Evolutionary conservation across 2,329 filamentous ascomycete species (phyloP).

Genomic region (Hypocreales sp.): DNA sequence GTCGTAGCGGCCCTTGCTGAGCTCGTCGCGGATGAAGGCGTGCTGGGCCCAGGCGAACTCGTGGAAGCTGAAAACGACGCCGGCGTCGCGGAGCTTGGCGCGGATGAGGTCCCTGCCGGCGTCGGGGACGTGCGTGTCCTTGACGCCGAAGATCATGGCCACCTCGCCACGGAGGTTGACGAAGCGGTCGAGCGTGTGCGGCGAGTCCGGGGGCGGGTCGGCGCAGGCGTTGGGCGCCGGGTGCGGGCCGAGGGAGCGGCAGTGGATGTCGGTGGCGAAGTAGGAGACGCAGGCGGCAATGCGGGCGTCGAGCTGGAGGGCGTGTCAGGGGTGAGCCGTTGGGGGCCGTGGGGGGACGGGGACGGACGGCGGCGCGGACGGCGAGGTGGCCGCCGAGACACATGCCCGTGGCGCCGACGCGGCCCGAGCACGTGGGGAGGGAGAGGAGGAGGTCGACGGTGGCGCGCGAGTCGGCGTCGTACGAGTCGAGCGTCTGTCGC

Average conservation of each 20-base stretch:
- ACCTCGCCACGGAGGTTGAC: slow-evolving; percentile 66
- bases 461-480: slow-evolving; percentile 62
- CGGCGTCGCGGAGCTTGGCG: slow-evolving; percentile 62
- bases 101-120: slow-evolving; percentile 72
- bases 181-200: slow-evolving; percentile 38
- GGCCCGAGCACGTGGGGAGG: slow-evolving; percentile 65
- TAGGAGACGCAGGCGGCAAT: slow-evolving; percentile 69
- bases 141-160: slow-evolving; percentile 81
- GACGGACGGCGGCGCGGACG: slow-evolving; percentile 36
- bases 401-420: slow-evolving; percentile 73
- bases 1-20: slow-evolving; percentile 88
- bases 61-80: slow-evolving; percentile 64
- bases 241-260: slow-evolving; percentile 53
- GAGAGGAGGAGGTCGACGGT: slow-evolving; percentile 56
- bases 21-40: slow-evolving; percentile 85
- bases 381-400: slow-evolving; percentile 84
- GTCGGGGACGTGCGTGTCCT: slow-evolving; percentile 79
- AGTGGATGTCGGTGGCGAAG: slow-evolving; percentile 87
- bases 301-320: slow-evolving; percentile 48
- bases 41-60: slow-evolving; percentile 91
- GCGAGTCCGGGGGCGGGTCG: slow-evolving; percentile 20
- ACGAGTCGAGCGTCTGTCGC: slow-evolving; percentile 58
- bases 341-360: not conserved
- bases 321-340: not conserved
- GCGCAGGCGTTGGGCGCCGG: slow-evolving; percentile 29